These are phyloP conservation scores for Petrea volubilis DNA, from an alignment of 257 asterid genomes.

Conservation along the genomic window DNA sequence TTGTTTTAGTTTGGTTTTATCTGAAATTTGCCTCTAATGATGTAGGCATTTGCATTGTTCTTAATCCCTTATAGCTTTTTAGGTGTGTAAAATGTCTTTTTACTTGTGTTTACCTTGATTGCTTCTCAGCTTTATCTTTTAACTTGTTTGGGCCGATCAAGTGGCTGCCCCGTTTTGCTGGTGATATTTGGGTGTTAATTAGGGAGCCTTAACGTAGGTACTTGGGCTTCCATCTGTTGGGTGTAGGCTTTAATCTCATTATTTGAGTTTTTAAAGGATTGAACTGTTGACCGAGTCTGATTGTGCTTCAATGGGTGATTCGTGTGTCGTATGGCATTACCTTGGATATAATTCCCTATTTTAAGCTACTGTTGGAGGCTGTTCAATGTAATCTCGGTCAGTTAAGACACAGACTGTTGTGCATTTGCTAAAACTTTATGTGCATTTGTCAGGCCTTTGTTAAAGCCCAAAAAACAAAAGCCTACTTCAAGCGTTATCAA, in stretches of 20 bases:
- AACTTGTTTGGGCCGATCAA: not conserved
- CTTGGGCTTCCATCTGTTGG: too few species aligned
- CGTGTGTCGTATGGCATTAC: too few species aligned
- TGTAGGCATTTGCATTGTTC: not conserved
- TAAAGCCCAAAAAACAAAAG: constrained; percentile 43
- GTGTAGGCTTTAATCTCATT: too few species aligned
- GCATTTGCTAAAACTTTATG: not conserved
- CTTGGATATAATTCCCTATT: too few species aligned
- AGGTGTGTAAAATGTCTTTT: not conserved
- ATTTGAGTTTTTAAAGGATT: too few species aligned
- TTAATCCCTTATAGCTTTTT: not conserved
- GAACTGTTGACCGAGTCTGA: too few species aligned
- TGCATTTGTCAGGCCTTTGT: constrained; percentile 34
- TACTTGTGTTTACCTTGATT: not conserved
- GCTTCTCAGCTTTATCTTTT: not conserved
- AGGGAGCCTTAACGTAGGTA: not conserved
- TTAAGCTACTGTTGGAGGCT: too few species aligned
- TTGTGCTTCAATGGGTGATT: too few species aligned
- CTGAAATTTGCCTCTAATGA: not conserved
- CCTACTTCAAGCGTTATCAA: constrained; percentile 58
- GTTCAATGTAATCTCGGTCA: too few species aligned
- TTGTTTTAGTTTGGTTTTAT: not conserved
- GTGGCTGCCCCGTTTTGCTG: not conserved
- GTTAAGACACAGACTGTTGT: too few species aligned
- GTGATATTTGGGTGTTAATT: not conserved